Evolutionary conservation across 805 yeast genomes (phyloP), one percentile per base, ranked within the genome.

Genomic region (Wickerhamiella slavikovae): DNA sequence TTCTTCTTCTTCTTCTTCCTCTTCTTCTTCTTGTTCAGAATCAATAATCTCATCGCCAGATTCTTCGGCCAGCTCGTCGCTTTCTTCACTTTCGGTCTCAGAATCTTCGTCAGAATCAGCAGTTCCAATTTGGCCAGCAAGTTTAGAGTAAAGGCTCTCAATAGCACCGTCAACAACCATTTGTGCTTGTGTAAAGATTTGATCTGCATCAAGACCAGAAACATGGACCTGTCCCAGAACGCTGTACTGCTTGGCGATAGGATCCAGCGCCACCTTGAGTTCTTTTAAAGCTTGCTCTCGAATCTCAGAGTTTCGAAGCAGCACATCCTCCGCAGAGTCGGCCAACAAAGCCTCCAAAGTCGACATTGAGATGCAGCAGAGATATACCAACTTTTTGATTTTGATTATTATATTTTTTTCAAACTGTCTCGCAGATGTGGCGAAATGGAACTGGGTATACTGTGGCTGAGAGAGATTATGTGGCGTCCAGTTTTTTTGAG

Each of bases 131-230:
- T 41, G 51, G 55, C 24, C 44, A 44, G 21, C 42, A 41, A 34
- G 52, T 54, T 37, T 56, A 32, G 58, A 61, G 45, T 77, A 46
- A 21, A 80, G 51, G 25, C 62, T 59, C 28, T 73, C 80, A 17
- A 73, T 69, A 9, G 75, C 74, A 5, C 73, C 74, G 34, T 82
- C 94, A 22, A 80, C 56, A 13, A 85, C 72, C 55, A 85, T 64
- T 50, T 77, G 79, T 2, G 78, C 72, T 52, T 85, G 96, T 32
- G 85, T 92, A 80, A 85, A 85, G 0, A 89, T 82, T 47, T 85
- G 96, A 23, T 74, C 65, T 15, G 93, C 71, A 48, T 78, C 93
- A 31, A 85, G 57, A 1, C 94, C 96, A 28, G 82, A 91, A 10
- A 75, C 62, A 40, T 73, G 68, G 14, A 85, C 62, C 46, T 78